Evolutionary conservation across 495 filamentous ascomycete species (phyloP).

Genomic region (Rusavskia elegans): DNA sequence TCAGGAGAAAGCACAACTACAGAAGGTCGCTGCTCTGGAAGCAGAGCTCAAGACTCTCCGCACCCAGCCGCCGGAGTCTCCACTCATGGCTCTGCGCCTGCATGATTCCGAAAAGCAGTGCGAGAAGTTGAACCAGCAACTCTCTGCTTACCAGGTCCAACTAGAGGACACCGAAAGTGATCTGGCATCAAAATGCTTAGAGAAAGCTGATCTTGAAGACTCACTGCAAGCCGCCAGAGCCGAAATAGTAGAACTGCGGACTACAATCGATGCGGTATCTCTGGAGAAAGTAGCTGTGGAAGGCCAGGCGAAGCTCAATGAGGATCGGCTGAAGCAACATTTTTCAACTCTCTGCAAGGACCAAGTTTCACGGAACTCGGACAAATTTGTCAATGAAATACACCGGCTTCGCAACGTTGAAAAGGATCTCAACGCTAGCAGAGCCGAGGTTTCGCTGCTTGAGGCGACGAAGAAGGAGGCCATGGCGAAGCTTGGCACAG

Average conservation of each 20-base stretch:
- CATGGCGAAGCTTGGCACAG: no score
- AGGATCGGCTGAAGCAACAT: background rate
- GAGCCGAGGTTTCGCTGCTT: no score
- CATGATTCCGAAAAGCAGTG: constrained; percentile 9
- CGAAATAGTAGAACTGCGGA: background rate
- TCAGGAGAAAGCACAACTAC: constrained; percentile 1
- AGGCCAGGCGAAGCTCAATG: background rate
- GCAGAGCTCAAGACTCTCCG: constrained; percentile 1
- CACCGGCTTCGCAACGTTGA: background rate
- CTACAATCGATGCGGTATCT: background rate
- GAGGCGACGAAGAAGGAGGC: no score
- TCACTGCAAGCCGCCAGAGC: background rate
- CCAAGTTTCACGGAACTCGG: background rate
- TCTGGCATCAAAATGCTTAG: background rate
- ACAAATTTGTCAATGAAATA: background rate
- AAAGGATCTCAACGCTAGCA: background rate
- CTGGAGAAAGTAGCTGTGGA: constrained; percentile 1
- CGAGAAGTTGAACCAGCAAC: background rate
- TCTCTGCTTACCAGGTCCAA: background rate
- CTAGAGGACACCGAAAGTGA: background rate
- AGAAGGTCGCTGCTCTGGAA: constrained; percentile 2
- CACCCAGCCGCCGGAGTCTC: background rate
- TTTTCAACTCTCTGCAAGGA: background rate
- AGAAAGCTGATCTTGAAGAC: background rate
- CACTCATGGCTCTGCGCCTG: constrained; percentile 2